phyloP scores from a whole-genome alignment of 345 rosid species.

The Moricandia moricandioides region DNA sequence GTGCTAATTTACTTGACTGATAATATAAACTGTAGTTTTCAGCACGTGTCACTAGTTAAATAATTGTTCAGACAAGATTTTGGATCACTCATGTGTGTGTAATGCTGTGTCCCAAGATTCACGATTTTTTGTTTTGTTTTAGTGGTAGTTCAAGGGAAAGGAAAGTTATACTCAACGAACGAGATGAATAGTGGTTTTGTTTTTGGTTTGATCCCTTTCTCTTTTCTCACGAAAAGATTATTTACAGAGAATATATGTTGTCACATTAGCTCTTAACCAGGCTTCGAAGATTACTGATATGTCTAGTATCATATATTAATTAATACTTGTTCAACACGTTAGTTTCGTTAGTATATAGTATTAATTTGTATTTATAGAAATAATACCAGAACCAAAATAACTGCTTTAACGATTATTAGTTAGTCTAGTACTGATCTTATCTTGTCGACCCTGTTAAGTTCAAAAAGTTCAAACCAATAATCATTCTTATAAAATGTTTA shows the following conservation, averaged over 20 bases:
- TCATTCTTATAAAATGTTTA: background rate
- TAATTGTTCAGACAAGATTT: background rate
- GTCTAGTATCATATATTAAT: background rate
- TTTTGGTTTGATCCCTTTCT: background rate
- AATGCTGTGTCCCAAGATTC: background rate
- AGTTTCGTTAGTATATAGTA: no score
- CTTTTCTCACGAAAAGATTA: background rate
- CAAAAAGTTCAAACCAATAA: slow-evolving; percentile 12
- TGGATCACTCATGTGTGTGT: background rate
- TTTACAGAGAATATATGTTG: background rate
- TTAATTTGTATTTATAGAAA: background rate
- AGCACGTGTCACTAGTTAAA: background rate
- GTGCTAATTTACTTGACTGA: background rate
- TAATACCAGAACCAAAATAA: background rate
- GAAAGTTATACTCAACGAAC: background rate
- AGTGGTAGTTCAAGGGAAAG: background rate
- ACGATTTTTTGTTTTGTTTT: background rate
- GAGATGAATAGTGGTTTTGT: background rate
- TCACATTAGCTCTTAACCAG: background rate
- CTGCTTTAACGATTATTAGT: background rate
- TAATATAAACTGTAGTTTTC: background rate
- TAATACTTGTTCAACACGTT: no score
- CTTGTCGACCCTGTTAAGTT: background rate
- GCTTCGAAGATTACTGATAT: background rate
- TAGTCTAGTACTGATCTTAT: background rate